phyloP scores from a whole-genome alignment of 371 early-diverging fungal species.

The Mortierella sp. region DNA sequence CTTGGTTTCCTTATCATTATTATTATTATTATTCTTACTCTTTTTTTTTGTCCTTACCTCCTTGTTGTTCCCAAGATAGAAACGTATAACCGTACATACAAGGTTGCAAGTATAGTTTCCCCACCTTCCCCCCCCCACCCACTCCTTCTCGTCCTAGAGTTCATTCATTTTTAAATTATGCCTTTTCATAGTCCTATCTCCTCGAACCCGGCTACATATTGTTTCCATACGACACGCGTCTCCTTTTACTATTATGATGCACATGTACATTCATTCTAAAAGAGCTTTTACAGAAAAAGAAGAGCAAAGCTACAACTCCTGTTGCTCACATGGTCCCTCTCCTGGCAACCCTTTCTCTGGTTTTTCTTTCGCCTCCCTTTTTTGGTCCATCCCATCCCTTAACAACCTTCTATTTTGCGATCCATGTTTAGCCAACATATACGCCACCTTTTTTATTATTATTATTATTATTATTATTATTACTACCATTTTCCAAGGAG shows the following conservation, averaged over 20 bases:
- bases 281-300: background rate
- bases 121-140: no score
- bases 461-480: background rate
- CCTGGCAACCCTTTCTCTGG: background rate
- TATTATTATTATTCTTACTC: no score
- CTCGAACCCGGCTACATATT: slow-evolving; percentile 2
- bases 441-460: background rate
- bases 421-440: background rate
- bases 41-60: background rate
- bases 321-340: background rate
- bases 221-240: background rate
- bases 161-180: slow-evolving; percentile 4
- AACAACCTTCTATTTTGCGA: background rate
- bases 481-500: background rate
- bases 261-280: background rate
- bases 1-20: background rate
- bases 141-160: background rate
- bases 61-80: no score
- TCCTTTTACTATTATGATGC: background rate
- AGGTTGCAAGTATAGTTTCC: background rate
- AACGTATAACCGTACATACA: no score
- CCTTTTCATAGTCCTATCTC: slow-evolving; percentile 3
- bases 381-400: slow-evolving; percentile 1
- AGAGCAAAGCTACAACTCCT: background rate
- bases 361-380: background rate